These are phyloP conservation scores for Rhypophila decipiens DNA, from an alignment of 495 filamentous ascomycete genomes.

Conservation along the genomic window DNA sequence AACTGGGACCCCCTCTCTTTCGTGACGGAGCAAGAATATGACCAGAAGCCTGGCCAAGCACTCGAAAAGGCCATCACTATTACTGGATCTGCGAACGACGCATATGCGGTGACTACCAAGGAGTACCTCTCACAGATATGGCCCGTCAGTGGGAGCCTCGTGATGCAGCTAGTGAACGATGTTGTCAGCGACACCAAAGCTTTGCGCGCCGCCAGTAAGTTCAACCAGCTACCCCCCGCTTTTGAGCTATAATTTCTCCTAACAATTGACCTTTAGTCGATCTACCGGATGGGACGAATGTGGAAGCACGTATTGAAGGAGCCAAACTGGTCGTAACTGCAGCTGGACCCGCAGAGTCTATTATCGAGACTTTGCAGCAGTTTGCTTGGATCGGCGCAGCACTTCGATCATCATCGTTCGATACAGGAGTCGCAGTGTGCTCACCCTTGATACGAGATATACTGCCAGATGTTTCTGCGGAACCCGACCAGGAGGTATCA, in stretches of 20 bases:
- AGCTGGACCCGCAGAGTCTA: neutral
- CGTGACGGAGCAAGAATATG: too few species aligned
- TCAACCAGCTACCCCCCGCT: neutral
- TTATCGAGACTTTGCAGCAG: conserved; percentile 3
- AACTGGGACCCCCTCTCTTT: too few species aligned
- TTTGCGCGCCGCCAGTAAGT: neutral
- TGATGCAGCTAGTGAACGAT: neutral
- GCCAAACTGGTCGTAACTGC: neutral
- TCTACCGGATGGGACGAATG: neutral
- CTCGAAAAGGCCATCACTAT: neutral
- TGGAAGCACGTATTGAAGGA: neutral
- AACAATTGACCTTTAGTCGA: neutral
- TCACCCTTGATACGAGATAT: neutral
- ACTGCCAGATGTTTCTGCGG: neutral
- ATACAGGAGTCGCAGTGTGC: too few species aligned
- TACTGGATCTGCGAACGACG: neutral
- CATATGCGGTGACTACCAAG: neutral
- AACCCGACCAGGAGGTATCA: neutral
- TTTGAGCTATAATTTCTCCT: neutral
- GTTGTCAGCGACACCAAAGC: neutral
- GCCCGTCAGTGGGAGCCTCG: neutral
- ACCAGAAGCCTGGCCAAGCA: neutral
- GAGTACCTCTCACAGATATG: neutral
- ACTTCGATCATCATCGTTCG: neutral
- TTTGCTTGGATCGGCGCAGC: conserved; percentile 7